A percentile compares a stretch with the other conserved stretches of the same genome.
These are phyloP conservation scores for Blepharisma japonicum DNA, from an alignment of 73 alveolate genomes.

Conservation along the genomic window DNA sequence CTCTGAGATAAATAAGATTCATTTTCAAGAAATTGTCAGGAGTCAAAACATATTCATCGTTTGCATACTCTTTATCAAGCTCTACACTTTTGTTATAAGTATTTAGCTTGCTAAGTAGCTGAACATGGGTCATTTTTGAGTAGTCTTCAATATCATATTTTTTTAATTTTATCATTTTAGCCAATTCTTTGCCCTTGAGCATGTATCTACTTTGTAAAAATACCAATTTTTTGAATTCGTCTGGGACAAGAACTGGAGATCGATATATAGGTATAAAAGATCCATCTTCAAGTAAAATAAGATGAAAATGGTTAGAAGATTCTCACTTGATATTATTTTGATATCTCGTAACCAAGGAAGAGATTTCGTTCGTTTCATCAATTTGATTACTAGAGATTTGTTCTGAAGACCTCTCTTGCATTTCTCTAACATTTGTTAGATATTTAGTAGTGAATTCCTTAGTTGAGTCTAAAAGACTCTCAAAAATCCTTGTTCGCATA, in stretches of 20 bases:
- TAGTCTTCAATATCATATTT: slow-evolving; percentile 18
- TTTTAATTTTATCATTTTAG: not conserved
- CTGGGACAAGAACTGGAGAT: not conserved
- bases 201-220: not conserved
- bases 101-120: not conserved
- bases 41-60: slow-evolving; percentile 53
- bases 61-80: not conserved
- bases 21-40: slow-evolving; percentile 75
- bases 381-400: not conserved
- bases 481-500: slow-evolving; percentile 15
- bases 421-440: slow-evolving; percentile 4
- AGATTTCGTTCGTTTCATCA: not conserved
- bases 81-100: not conserved
- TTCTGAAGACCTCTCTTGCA: not conserved
- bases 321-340: slow-evolving; percentile 17
- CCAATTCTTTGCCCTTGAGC: not conserved
- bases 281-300: not conserved
- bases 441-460: slow-evolving; percentile 29
- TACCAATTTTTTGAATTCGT: not conserved
- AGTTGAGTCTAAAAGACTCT: slow-evolving; percentile 10
- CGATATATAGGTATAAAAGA: not conserved
- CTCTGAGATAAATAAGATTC: slow-evolving; percentile 59
- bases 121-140: not conserved
- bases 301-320: slow-evolving; percentile 22
- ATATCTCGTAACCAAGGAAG: not conserved